Conservation (phyloP, 768 basidiomycete species). For the Podaxis rugospora region DNA sequence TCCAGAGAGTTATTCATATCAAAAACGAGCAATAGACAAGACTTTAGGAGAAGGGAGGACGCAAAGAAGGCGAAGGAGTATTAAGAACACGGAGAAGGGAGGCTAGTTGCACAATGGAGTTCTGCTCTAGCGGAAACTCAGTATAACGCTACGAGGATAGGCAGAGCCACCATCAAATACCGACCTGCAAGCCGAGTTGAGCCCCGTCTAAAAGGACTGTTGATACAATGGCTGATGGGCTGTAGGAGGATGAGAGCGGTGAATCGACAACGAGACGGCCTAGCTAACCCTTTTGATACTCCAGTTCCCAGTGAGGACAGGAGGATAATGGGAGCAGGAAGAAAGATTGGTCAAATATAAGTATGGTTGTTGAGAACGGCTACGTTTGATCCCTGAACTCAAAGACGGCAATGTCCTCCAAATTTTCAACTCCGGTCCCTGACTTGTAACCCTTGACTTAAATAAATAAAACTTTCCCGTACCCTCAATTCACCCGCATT, state of each 20-base stretch:
- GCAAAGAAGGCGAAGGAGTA: slow-evolving; percentile 43
- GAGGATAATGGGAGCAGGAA: slow-evolving; percentile 27
- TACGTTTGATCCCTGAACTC: slow-evolving; percentile 42
- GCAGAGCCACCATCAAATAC: slow-evolving; percentile 25
- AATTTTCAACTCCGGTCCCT: slow-evolving; percentile 48
- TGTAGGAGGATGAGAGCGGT: slow-evolving; percentile 15
- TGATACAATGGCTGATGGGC: slow-evolving; percentile 59
- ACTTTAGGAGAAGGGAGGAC: slow-evolving; percentile 53
- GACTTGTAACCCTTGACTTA: slow-evolving; percentile 10
- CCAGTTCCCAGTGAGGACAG: slow-evolving; percentile 31
- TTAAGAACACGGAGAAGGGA: slow-evolving; percentile 23
- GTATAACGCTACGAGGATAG: slow-evolving; percentile 20
- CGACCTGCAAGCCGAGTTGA: slow-evolving; percentile 63
- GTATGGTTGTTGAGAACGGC: slow-evolving; percentile 35
- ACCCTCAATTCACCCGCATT: slow-evolving; percentile 9
- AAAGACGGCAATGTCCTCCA: slow-evolving; percentile 45
- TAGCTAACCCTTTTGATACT: slow-evolving; percentile 47
- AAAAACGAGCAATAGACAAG: slow-evolving; percentile 34
- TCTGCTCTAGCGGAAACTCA: slow-evolving; percentile 30
- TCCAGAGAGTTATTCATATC: slow-evolving; percentile 66
- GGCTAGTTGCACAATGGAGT: slow-evolving; percentile 64
- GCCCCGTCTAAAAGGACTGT: slow-evolving; percentile 76
- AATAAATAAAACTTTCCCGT: slow-evolving; percentile 2
- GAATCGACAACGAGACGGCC: slow-evolving; percentile 14
- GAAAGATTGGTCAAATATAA: slow-evolving; percentile 39